These are phyloP conservation scores for Talaromyces ruber DNA, from an alignment of 495 filamentous ascomycete species.

Conservation along the genomic window DNA sequence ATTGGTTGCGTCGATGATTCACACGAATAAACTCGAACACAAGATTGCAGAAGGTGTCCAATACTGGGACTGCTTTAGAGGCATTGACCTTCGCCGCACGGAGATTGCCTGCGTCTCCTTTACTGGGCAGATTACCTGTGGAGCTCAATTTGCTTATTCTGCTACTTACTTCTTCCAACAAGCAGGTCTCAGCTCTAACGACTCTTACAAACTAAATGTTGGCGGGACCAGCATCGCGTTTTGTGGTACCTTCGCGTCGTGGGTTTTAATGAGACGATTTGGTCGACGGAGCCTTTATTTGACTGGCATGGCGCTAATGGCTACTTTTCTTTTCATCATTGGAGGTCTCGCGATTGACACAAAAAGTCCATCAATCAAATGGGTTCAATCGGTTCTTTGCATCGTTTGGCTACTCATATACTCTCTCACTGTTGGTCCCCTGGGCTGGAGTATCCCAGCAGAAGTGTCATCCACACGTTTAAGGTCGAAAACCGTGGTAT, in stretches of 20 bases:
- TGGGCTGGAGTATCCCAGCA: constrained; percentile 23
- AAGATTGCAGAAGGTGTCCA: constrained; percentile 15
- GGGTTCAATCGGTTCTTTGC: constrained; percentile 21
- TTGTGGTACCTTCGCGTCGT: constrained; percentile 40
- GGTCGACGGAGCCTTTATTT: constrained; percentile 47
- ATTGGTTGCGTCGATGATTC: constrained; percentile 35
- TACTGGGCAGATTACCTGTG: constrained; percentile 17
- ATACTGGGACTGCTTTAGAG: constrained; percentile 31
- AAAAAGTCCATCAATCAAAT: constrained; percentile 6
- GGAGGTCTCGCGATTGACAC: constrained; percentile 26
- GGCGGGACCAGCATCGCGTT: constrained; percentile 36
- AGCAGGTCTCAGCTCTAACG: constrained; percentile 19
- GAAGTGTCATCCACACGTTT: constrained; percentile 30
- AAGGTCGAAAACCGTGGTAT: constrained; percentile 22
- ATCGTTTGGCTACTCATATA: constrained; percentile 31
- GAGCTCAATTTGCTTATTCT: constrained; percentile 18
- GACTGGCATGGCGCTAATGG: constrained; percentile 31
- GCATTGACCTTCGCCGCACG: constrained; percentile 27
- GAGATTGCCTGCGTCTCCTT: constrained; percentile 23
- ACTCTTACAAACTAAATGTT: constrained; percentile 21
- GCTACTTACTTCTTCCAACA: constrained; percentile 36
- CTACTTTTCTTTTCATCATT: constrained; percentile 31
- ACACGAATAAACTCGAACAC: constrained; percentile 27
- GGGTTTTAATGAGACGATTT: constrained; percentile 35
- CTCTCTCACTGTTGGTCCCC: constrained; percentile 29